Evolutionary conservation across 2,329 filamentous ascomycete species (phyloP).

Genomic region (Onygenales sp.): DNA sequence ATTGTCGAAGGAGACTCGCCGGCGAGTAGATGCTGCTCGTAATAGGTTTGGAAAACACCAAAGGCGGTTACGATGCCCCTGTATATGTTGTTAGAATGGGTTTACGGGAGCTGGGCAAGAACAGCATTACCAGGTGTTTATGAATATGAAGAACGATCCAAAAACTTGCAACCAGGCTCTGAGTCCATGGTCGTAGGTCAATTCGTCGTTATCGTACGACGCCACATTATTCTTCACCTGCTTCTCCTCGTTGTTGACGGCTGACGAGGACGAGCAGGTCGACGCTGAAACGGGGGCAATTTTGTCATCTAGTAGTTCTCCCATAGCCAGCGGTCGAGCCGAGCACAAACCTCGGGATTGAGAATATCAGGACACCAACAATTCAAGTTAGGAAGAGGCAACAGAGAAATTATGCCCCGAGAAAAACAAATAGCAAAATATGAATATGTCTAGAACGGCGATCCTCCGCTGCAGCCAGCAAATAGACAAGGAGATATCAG

Average conservation of each 20-base stretch:
- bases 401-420: background rate
- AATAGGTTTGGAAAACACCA: slow-evolving; percentile 46
- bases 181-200: slow-evolving; percentile 13
- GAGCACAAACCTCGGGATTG: background rate
- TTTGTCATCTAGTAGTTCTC: background rate
- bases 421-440: background rate
- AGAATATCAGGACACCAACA: background rate
- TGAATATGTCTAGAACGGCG: background rate
- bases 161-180: slow-evolving; percentile 38
- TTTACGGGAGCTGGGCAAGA: slow-evolving; percentile 1
- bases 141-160: slow-evolving; percentile 38
- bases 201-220: slow-evolving; percentile 8
- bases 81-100: background rate
- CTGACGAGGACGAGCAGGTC: slow-evolving; percentile 1
- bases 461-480: too few relatives aligned
- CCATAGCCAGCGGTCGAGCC: background rate
- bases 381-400: background rate
- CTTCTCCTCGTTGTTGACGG: slow-evolving; percentile 1
- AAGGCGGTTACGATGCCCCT: slow-evolving; percentile 45
- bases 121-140: slow-evolving; percentile 37
- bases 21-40: slow-evolving; percentile 34
- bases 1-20: slow-evolving; percentile 37
- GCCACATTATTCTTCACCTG: slow-evolving; percentile 1
- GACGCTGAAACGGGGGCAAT: background rate
- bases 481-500: too few relatives aligned